Conservation (phyloP, 768 basidiomycete species). For the Tulasnella sp. region DNA sequence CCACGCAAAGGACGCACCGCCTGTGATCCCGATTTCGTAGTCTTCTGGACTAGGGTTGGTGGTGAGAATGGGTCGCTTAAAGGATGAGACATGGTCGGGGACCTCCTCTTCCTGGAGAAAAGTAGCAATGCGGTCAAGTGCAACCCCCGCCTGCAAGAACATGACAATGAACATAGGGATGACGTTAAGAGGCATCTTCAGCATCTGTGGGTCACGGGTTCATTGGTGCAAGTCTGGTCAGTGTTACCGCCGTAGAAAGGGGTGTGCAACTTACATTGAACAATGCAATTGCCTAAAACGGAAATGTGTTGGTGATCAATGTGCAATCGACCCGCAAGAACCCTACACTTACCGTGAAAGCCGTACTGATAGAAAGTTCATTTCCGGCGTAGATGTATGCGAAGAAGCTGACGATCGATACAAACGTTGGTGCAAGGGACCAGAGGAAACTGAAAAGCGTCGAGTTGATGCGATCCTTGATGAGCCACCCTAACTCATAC, state of each 20-base stretch:
- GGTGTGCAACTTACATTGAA: background rate
- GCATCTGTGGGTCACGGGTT: background rate
- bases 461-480: constrained; percentile 53
- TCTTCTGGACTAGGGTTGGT: constrained; percentile 24
- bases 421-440: constrained; percentile 61
- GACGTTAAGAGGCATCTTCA: constrained; percentile 49
- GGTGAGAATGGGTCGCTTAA: constrained; percentile 32
- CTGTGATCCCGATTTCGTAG: constrained; percentile 33
- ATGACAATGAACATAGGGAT: constrained; percentile 73
- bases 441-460: constrained; percentile 61
- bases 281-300: background rate
- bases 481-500: constrained; percentile 26
- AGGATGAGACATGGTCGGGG: constrained; percentile 47
- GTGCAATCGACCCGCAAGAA: background rate
- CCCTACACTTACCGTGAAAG: constrained; percentile 52
- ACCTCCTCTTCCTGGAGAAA: constrained; percentile 65
- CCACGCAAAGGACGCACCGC: constrained; percentile 49
- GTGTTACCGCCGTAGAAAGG: background rate
- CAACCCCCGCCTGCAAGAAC: constrained; percentile 53
- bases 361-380: constrained; percentile 60
- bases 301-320: background rate
- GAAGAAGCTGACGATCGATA: constrained; percentile 71
- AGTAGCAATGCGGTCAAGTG: constrained; percentile 52
- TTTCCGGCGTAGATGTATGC: constrained; percentile 59
- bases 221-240: background rate